Conservation (phyloP, 305 asterid genomes). For the Coffea humblotiana region DNA sequence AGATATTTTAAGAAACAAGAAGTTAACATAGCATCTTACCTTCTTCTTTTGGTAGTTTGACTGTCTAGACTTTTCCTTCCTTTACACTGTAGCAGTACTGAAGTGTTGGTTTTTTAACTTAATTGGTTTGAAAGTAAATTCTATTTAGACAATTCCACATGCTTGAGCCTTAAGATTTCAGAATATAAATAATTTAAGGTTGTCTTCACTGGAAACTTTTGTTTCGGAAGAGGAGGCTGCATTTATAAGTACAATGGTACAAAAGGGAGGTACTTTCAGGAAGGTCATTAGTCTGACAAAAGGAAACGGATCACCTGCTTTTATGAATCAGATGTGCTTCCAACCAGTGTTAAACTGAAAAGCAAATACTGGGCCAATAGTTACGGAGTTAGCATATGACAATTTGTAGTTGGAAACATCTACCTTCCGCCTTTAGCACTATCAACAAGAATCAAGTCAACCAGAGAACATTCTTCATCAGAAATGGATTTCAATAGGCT, state of each 20-base stretch:
- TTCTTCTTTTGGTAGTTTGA: background rate
- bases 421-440: constrained; percentile 16
- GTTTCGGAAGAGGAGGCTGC: constrained; percentile 48
- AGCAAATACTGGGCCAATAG: background rate
- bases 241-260: constrained; percentile 42
- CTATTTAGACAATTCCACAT: background rate
- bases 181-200: background rate
- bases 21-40: background rate
- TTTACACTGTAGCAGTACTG: background rate
- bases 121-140: too few relatives aligned
- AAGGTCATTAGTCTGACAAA: background rate
- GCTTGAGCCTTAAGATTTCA: background rate
- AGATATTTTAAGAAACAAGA: background rate
- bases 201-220: background rate
- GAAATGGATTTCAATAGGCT: background rate
- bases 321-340: background rate
- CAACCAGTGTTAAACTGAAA: background rate
- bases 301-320: background rate
- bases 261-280: background rate
- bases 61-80: background rate
- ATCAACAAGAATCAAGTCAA: constrained; percentile 17
- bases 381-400: background rate
- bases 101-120: background rate
- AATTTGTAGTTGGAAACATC: background rate
- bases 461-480: constrained; percentile 15